phyloP scores from a whole-genome alignment of 352 stramenopile species.

The Pythium graminicola region DNA sequence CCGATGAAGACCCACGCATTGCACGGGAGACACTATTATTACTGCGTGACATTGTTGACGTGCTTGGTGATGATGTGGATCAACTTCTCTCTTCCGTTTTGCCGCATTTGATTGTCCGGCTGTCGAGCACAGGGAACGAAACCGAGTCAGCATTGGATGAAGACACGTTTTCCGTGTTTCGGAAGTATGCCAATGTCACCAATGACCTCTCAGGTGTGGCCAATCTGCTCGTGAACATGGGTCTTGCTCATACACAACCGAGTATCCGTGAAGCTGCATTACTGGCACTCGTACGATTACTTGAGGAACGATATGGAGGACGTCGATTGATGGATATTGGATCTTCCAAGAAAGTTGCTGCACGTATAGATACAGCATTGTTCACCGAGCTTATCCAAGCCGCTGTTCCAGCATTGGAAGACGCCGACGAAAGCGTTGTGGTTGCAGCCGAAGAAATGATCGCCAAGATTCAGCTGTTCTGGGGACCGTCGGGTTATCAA shows the following conservation, averaged over 20 bases:
- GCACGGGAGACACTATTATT: slow-evolving; percentile 49
- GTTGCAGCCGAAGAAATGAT: slow-evolving; percentile 59
- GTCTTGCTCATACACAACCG: slow-evolving; percentile 34
- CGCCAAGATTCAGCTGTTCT: slow-evolving; percentile 57
- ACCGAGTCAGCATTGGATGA: slow-evolving; percentile 29
- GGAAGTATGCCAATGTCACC: slow-evolving; percentile 46
- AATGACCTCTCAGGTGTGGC: slow-evolving; percentile 53
- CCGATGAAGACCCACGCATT: slow-evolving; percentile 34
- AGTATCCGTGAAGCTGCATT: slow-evolving; percentile 46
- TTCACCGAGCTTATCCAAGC: slow-evolving; percentile 54
- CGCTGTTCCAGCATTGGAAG: slow-evolving; percentile 52
- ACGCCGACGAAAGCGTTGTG: slow-evolving; percentile 47
- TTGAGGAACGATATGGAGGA: slow-evolving; percentile 46
- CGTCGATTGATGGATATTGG: background rate
- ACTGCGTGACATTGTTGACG: slow-evolving; percentile 58
- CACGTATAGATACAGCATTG: slow-evolving; percentile 41
- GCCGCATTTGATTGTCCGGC: slow-evolving; percentile 47
- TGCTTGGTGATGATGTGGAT: slow-evolving; percentile 53
- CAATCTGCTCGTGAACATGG: slow-evolving; percentile 58
- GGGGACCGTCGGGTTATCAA: slow-evolving; percentile 28
- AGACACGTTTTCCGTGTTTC: slow-evolving; percentile 59
- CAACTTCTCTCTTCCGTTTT: slow-evolving; percentile 65
- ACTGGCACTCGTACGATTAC: slow-evolving; percentile 35
- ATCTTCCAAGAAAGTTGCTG: background rate
- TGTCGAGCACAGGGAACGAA: slow-evolving; percentile 19